Conservation (phyloP, 2,329 filamentous ascomycete genomes). For the Onygenales sp. region DNA sequence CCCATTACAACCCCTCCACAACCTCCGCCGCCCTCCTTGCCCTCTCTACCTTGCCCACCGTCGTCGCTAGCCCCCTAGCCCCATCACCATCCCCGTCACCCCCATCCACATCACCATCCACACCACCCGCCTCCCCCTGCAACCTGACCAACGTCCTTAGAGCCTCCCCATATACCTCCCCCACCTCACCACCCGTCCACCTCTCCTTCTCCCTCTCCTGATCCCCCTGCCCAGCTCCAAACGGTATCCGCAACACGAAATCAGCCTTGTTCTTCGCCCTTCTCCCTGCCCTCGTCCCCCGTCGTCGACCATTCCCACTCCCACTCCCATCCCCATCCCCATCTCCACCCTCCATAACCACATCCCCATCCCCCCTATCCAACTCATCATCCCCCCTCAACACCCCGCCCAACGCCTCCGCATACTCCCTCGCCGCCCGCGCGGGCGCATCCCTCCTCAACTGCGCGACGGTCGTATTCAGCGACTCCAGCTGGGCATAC, state of each 20-base stretch:
- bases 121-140: constrained; percentile 25
- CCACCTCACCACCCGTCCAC: constrained; percentile 34
- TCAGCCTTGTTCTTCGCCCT: constrained; percentile 18
- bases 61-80: constrained; percentile 30
- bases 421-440: constrained; percentile 31
- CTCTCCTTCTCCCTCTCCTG: constrained; percentile 25
- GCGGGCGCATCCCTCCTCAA: constrained; percentile 36
- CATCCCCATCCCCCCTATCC: constrained; percentile 43
- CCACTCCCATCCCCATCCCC: not conserved
- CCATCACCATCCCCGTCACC: constrained; percentile 12
- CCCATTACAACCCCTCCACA: constrained; percentile 34
- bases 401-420: constrained; percentile 25
- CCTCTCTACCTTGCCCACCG: constrained; percentile 38
- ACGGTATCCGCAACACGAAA: constrained; percentile 19
- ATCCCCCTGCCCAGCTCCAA: constrained; percentile 11
- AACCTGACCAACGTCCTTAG: constrained; percentile 29
- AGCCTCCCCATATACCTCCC: constrained; percentile 31
- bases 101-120: constrained; percentile 11
- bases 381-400: constrained; percentile 46
- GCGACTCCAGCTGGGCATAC: constrained; percentile 38
- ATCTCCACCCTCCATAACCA: constrained; percentile 17
- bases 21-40: constrained; percentile 36
- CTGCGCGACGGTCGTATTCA: constrained; percentile 39
- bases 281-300: constrained; percentile 14
- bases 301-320: not conserved